Base-by-base conservation (phyloP, 73 alveolate species). In the Strombidium stylifer region DNA sequence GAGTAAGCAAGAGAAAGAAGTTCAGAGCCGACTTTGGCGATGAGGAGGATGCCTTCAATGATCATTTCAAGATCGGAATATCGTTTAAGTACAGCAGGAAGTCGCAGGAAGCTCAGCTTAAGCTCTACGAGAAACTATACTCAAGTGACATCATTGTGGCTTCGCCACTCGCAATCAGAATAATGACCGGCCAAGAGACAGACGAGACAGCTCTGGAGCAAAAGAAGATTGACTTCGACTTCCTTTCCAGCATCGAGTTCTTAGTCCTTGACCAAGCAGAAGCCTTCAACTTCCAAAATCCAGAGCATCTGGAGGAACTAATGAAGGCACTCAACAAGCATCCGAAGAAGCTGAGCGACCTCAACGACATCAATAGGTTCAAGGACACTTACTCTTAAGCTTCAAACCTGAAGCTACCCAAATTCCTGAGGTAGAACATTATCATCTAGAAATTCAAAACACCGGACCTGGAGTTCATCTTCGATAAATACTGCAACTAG, bases 261-360 rank as follows among this genome's bases (percentile, higher is more conserved):
- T 54, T 89, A 20, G 60, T 89, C n/a, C 52, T 89, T 73, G 97
- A 89, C 67, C 74, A 80, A 39, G 82, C 94, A 30, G 94, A 89
- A 42, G 87, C 81, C 27, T 89, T 89, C 48, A 69, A 80, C 37
- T 89, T 84, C 73, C 89, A 89, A 74, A 89, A 89, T 62, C 32
- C 80, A 36, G 97, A 89, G 42, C 97, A 89, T 85, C 67, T 89
- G 62, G 89, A 89, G 61, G 97, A 89, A 64, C 73, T 89, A 2
- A 57, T 89, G 55, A 69, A 73, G 59, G 77, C 67, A 54, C 31
- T 86, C 3, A 89, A 89, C 73, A 79, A 67, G 55, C 70, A 53
- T 4, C 97, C 97, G 3, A 89, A 81, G 74, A 84, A 80, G 37
- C 83, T 84, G 23, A 85, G 77, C 52, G 52, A 82, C 36, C 79